A percentile compares a stretch with the other conserved stretches of the same genome.
phyloP scores from a whole-genome alignment of 2,329 filamentous ascomycete species.

The Fusarium chaquense region DNA sequence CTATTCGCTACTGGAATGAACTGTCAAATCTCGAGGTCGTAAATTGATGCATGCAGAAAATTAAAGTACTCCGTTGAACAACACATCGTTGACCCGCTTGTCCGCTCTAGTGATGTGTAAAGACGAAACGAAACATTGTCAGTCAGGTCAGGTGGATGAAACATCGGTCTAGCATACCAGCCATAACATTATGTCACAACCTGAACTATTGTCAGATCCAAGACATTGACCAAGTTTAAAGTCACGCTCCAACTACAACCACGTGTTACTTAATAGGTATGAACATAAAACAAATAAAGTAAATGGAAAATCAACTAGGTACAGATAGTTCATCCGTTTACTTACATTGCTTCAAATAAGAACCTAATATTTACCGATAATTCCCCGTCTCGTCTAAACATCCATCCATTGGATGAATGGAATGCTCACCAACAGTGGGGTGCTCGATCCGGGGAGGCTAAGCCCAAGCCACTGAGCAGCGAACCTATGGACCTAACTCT shows the following conservation, averaged over 20 bases:
- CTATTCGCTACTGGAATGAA: not conserved
- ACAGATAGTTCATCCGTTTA: not conserved
- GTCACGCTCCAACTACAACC: not conserved
- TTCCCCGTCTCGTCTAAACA: conserved; percentile 39
- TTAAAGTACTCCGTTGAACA: conserved; percentile 1
- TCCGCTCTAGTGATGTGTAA: conserved; percentile 7
- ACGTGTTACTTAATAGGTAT: not conserved
- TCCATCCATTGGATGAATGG: conserved; percentile 20
- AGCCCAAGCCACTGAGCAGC: conserved; percentile 45
- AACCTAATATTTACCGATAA: conserved; percentile 44
- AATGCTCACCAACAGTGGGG: conserved; percentile 36
- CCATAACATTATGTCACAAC: conserved; percentile 13
- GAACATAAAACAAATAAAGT: not conserved
- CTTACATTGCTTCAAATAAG: not conserved
- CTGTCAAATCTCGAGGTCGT: not conserved
- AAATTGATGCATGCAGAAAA: conserved; percentile 3
- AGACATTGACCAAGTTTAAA: not conserved
- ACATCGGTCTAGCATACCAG: conserved; percentile 13
- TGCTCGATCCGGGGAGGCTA: conserved; percentile 39
- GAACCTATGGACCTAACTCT: conserved; percentile 20
- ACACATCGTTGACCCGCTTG: conserved; percentile 3
- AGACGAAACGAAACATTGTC: conserved; percentile 24
- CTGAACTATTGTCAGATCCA: not conserved
- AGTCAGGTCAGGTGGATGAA: conserved; percentile 19
- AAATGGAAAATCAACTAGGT: not conserved